Base-by-base conservation (phyloP, 352 stramenopile genomes). In the Phytophthora boehmeriae region DNA sequence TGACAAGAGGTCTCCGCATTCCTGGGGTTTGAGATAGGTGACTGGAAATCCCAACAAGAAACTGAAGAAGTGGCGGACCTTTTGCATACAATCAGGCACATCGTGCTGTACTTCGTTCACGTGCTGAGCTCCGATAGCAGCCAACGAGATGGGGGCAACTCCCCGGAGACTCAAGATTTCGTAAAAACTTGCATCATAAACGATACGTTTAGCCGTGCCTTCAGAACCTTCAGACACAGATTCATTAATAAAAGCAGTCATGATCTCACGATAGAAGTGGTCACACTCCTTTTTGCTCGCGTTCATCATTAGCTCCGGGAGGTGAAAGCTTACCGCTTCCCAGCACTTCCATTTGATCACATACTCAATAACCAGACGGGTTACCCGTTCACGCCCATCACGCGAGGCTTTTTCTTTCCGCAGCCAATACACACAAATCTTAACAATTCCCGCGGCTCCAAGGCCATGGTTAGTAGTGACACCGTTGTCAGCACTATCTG, bases 121-220 rank as follows among this genome's bases (percentile, higher is more conserved):
- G 43, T 55, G 74, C 16, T 68, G 36, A 6, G 66, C 34, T 8
- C 44, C 52, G 20, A 81, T 53, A 6, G 56, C n/a, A 10, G 57
- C 63, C 19, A 92, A 61, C 9, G 86, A 76, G 8, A 34, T 22
- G 0, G 83, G 53, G 0, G 79, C 79, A 36, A 84, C 68, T 1
- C 57, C 43, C 10, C 72, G 73, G 52, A 94, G 63, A 20, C 60
- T 67, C 17, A 42, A 28, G 43, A 96, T 93, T 43, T 96, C 87
- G 66, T 93, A 96, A 57, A 96, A 94, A 3, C 68, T 79, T 10
- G 87, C 87, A 52, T 94, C 87, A 36, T 69, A 67, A 54, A 94
- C 58, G 47, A 88, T 84, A 3, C 77, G 78, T 16, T 25, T 66
- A 13, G 80, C 68, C 13, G 75, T 49, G 13, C 55, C 52, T 38